Base-by-base conservation (phyloP, 176 grass and related monocot species). In the Aegilops tauschii region DNA sequence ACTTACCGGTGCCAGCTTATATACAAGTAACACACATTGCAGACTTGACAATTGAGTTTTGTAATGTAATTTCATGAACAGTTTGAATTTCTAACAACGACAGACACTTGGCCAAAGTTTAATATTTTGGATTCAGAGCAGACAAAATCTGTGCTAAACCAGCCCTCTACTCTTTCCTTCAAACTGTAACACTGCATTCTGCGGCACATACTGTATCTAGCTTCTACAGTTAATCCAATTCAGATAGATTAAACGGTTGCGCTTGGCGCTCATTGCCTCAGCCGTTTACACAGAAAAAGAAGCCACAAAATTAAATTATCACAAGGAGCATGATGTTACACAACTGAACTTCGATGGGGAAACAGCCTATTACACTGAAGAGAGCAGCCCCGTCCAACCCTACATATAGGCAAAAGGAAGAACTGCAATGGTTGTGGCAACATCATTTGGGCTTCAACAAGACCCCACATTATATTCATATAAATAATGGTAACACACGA, bases 231-330 rank as follows among this genome's bases (percentile, higher is more conserved):
- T 81, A 21, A 29, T 58, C 73, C 65, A 78, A 70, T 54, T 58
- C 16, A 54, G 35, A 54, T 44, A 40, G 66, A 74, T 44, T 29
- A 23, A 17, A 11, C 9, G 18, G 36, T 6, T 35, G 27, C 10
- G 12, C 21, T 28, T 76, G 44, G 8, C 18, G 37, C 39, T 50
- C 50, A 71, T 21, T 81, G 72, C 12, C 69, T 88, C 82, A 11
- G 63, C 63, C 40, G 69, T 88, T 45, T 63, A 71, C 50, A 65
- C 70, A 34, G 37, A 88, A 77, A 86, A 87, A 40, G 29, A 83
- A 50, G 68, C 58, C 1, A 14, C 20, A 32, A 68, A 37, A 9
- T 30, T 67, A 28, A 31, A 14, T 5, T 11, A 88, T 32, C n/a
- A 14, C 25, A 18, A 28, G 52, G 49, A 49, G 69, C 25, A 74